phyloP scores from a whole-genome alignment of 371 early-diverging fungal species.

The Mucor racemosus region DNA sequence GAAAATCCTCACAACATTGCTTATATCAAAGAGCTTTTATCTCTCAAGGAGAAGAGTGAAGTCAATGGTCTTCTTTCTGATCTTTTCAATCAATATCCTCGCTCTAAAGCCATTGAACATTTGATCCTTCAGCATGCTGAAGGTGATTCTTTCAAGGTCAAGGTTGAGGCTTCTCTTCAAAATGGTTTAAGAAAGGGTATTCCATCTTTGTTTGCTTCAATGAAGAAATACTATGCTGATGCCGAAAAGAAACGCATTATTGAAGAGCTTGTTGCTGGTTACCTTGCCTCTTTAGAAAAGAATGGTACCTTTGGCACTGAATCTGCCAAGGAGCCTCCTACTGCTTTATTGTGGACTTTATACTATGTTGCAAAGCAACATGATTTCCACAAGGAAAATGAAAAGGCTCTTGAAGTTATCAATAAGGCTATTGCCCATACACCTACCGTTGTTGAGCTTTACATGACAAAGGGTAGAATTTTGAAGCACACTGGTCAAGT shows the following conservation, averaged over 20 bases:
- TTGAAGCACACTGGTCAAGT: slow-evolving; percentile 88
- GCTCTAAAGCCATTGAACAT: slow-evolving; percentile 79
- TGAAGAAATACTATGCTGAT: slow-evolving; percentile 77
- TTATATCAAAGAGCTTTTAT: slow-evolving; percentile 73
- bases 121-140: slow-evolving; percentile 75
- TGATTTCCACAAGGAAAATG: slow-evolving; percentile 69
- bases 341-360: slow-evolving; percentile 84
- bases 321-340: slow-evolving; percentile 73
- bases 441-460: slow-evolving; percentile 88
- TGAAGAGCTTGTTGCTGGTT: slow-evolving; percentile 67
- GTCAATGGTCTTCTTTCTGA: slow-evolving; percentile 55
- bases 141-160: slow-evolving; percentile 73
- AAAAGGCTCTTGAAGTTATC: slow-evolving; percentile 75
- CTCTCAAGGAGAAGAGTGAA: slow-evolving; percentile 47
- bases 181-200: slow-evolving; percentile 87
- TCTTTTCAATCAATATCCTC: slow-evolving; percentile 75
- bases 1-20: slow-evolving; percentile 81
- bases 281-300: slow-evolving; percentile 59
- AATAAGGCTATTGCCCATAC: slow-evolving; percentile 85
- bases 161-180: slow-evolving; percentile 69
- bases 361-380: slow-evolving; percentile 91
- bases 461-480: slow-evolving; percentile 93
- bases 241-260: slow-evolving; percentile 69
- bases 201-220: slow-evolving; percentile 86
- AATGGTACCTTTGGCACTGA: slow-evolving; percentile 48